Evolutionary conservation across 257 asterid species (phyloP), one percentile per base, ranked within the genome.

Genomic region (Ballota nigra): DNA sequence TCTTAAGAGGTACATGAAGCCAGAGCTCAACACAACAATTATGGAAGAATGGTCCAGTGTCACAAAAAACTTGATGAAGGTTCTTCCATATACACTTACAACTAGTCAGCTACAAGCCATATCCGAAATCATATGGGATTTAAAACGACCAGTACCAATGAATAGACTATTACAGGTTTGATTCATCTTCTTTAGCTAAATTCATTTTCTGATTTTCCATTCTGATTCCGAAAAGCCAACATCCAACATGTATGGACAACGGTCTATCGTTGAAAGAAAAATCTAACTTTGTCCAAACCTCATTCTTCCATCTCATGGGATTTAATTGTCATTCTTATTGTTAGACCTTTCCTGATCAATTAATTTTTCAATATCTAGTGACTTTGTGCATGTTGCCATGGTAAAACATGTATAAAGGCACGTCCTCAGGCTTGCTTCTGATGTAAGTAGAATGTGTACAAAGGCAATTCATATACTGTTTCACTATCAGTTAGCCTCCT

Each of bases 61-160:
- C 64, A 82, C 97, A 2, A 85, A 84, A 77, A 82, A 73, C 13
- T 81, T 91, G 77, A 70, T 91, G 78, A 78, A 86, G 79, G 84
- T 84, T 81, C 96, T 94, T 76, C 97, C 98, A 16, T 94, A 91
- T 80, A 78, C 86, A 49, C 92, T 94, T 55, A 93, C 98, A 8
- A 63, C 89, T 69, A 91, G 96, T 82, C 98, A 93, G 85, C 81
- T 89, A 62, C 76, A 73, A 53, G 97, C 98, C 74, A 80, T 82
- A 40, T 87, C 97, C 71, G 97, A 94, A 83, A 94, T 94, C 76
- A 91, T 94, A 66, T 94, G 96, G 96, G 97, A 94, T 83, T 85
- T 93, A 60, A 91, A 86, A 79, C 90, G 88, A 75, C 96, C 91
- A 23, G 94, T 93, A 45, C 97, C 98, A 16, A 93, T 93, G 98